phyloP scores from a whole-genome alignment of 2,329 filamentous ascomycete genomes.

The Epichloe sylvatica region DNA sequence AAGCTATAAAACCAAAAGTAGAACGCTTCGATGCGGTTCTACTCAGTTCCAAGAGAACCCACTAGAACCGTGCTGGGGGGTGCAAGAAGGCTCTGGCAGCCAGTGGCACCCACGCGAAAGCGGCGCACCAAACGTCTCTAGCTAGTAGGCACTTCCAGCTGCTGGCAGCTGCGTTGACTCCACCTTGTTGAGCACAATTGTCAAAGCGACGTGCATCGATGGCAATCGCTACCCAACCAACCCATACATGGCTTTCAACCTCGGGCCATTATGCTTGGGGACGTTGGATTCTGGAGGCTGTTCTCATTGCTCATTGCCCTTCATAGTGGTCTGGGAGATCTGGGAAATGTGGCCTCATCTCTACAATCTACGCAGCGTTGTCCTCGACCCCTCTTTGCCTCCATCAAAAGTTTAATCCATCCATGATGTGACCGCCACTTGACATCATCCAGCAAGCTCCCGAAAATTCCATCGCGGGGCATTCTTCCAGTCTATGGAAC shows the following conservation, averaged over 20 bases:
- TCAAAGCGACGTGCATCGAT: too few species aligned
- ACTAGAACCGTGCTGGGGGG: constrained; percentile 22
- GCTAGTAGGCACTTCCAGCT: not conserved
- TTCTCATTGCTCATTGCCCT: too few species aligned
- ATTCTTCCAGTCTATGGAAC: constrained; percentile 12
- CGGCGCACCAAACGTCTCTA: not conserved
- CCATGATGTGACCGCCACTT: constrained; percentile 8
- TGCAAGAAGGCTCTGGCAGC: constrained; percentile 16
- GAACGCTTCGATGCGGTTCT: constrained; percentile 30
- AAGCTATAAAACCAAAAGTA: constrained; percentile 25
- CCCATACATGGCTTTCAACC: not conserved
- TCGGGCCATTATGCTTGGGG: too few species aligned
- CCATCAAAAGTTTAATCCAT: not conserved
- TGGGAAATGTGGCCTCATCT: too few species aligned
- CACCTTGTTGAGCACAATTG: too few species aligned
- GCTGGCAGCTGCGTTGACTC: not conserved
- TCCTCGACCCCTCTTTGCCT: constrained; percentile 3
- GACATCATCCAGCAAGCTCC: constrained; percentile 17
- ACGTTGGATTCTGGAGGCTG: too few species aligned
- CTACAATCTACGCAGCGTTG: not conserved
- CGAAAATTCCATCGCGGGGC: constrained; percentile 21
- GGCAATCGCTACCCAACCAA: too few species aligned
- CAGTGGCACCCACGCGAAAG: not conserved
- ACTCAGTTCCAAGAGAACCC: constrained; percentile 28
- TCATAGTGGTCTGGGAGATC: not conserved